Conservation (phyloP, 2,329 filamentous ascomycete genomes). For the Paecilomyces formosus region DNA sequence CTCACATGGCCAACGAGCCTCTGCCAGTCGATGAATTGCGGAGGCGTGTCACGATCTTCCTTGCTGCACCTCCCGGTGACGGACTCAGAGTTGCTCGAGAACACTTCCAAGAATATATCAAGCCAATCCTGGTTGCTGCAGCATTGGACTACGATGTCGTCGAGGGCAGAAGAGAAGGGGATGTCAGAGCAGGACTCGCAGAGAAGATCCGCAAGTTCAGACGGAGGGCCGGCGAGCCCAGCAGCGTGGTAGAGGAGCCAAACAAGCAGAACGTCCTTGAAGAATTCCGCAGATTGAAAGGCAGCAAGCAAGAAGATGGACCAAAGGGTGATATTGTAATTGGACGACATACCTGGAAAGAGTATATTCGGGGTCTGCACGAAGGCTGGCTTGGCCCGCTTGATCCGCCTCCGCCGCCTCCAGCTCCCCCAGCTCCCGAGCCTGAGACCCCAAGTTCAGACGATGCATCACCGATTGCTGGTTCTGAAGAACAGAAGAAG, state of each 20-base stretch:
- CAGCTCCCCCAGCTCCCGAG: conserved; percentile 12
- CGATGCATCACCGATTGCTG: conserved; percentile 19
- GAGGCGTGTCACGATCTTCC: conserved; percentile 76
- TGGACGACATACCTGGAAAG: conserved; percentile 92
- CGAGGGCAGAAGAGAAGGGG: conserved; percentile 86
- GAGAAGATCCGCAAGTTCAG: conserved; percentile 69
- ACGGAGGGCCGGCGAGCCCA: conserved; percentile 53
- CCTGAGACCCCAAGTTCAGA: conserved; percentile 17
- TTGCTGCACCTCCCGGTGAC: conserved; percentile 81
- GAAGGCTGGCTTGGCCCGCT: conserved; percentile 94
- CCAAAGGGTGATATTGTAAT: conserved; percentile 79
- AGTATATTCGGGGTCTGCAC: conserved; percentile 86
- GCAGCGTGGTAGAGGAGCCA: conserved; percentile 30
- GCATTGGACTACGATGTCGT: conserved; percentile 95
- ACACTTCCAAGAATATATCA: conserved; percentile 92
- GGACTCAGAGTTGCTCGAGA: conserved; percentile 78
- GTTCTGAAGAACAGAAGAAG: conserved; percentile 45
- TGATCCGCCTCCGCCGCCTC: conserved; percentile 35
- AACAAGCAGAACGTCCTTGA: conserved; percentile 56
- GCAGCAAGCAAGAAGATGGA: conserved; percentile 64
- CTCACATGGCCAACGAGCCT: conserved; percentile 72
- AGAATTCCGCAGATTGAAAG: conserved; percentile 56
- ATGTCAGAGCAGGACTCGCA: conserved; percentile 77
- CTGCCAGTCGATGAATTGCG: conserved; percentile 67
- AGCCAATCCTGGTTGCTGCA: conserved; percentile 81